Evolutionary conservation across 768 basidiomycete genomes (phyloP), one percentile per base, ranked within the genome.

Genomic region (Rhizopogon salebrosus): DNA sequence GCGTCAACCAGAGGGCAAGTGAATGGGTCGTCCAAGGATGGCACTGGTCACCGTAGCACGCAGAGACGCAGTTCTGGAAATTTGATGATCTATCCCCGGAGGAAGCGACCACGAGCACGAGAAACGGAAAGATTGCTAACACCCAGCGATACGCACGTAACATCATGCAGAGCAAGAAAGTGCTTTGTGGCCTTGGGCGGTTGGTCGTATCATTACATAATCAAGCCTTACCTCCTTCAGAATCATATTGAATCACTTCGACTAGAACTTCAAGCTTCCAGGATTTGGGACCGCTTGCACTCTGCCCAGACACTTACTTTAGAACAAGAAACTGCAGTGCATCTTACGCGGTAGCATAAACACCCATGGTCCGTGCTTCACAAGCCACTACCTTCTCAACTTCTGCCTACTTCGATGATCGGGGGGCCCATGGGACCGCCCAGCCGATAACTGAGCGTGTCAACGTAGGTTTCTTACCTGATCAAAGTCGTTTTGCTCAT

Each of bases 401-500:
- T 23, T 75, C 81, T 10, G 70, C 85, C 3, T 89, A 88, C 70
- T 92, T 92, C 62, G 80, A 82, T 56, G 88, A 91, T 63, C 79
- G 88, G 52, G 89, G 89, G 3, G 54, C 67, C 8, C 75, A 85
- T 63, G 89, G 87, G 1, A 79, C 77, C 42, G 86, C 90, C 8
- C 80, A 89, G 60, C 88, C 89, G 40, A 87, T 91, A 54, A 83
- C 85, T n/a, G 85, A 91, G 65, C 76, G 79, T 24, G 80, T 91
- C 27, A 82, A 89, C 66, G 89, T 89, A 72, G 63, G 83, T 72
- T 41, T 20, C 41, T 27, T 23, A 40, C 41, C 16, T 43, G n/a
- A 40, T 27, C 34, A 4, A 13, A n/a, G 14, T 1, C 29, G n/a
- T 48, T 40, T 31, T 52, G 31, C 48, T 54, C 60, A 60, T 57